These are phyloP conservation scores for Neurospora sp. DNA, from an alignment of 495 filamentous ascomycete species.

Conservation along the genomic window DNA sequence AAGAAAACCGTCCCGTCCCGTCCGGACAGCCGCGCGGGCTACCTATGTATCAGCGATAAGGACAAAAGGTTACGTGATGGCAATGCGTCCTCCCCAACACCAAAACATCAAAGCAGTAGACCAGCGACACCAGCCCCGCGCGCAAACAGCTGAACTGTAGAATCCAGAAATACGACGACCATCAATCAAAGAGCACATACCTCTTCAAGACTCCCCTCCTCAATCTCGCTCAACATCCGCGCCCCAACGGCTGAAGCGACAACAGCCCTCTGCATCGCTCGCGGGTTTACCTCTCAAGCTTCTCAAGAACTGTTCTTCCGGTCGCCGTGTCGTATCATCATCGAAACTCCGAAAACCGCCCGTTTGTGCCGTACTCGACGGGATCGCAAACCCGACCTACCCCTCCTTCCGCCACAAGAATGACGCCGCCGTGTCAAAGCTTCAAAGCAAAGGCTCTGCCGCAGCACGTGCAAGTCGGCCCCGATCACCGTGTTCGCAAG, in stretches of 20 bases:
- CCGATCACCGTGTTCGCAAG: constrained; percentile 41
- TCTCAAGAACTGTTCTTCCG: background rate
- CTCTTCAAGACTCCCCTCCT: constrained; percentile 29
- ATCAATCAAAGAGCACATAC: constrained; percentile 19
- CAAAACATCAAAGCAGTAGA: background rate
- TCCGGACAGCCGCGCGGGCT: background rate
- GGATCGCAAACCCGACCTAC: background rate
- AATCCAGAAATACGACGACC: background rate
- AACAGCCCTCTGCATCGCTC: constrained; percentile 10
- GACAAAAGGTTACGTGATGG: background rate
- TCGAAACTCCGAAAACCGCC: background rate
- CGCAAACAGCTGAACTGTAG: background rate
- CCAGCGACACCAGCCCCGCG: background rate
- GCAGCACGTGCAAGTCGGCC: constrained; percentile 35
- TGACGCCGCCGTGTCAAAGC: constrained; percentile 50
- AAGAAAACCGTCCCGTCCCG: background rate
- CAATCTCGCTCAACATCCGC: constrained; percentile 43
- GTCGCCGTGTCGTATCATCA: background rate
- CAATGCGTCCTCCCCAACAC: constrained; percentile 1
- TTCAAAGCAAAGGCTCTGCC: constrained; percentile 47
- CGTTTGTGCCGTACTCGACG: too few species aligned
- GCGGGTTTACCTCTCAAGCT: too few species aligned
- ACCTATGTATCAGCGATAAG: background rate
- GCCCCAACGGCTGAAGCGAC: constrained; percentile 43
- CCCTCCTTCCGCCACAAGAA: constrained; percentile 14